These are phyloP conservation scores for Aschersonia sp. DNA, from an alignment of 2,329 filamentous ascomycete species.

Conservation along the genomic window DNA sequence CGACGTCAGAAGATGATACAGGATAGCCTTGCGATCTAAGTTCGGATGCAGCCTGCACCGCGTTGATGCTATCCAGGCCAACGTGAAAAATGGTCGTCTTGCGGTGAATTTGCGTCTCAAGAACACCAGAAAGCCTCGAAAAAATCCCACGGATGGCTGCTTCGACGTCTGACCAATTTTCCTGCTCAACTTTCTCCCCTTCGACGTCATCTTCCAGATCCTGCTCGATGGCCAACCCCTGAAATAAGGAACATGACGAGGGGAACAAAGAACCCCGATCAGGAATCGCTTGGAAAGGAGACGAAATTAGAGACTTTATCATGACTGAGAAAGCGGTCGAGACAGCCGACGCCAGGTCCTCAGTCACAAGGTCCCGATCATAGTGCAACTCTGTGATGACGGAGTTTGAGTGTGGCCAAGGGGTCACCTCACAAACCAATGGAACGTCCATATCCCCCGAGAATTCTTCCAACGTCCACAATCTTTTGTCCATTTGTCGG, in stretches of 20 bases:
- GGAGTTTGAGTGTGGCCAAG: slow-evolving; percentile 33
- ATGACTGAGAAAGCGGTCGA: slow-evolving; percentile 16
- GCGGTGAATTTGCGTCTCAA: slow-evolving; percentile 34
- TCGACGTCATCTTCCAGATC: slow-evolving; percentile 7
- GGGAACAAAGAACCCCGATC: background rate
- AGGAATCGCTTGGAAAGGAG: slow-evolving; percentile 10
- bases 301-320: slow-evolving; percentile 11
- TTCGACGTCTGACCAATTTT: slow-evolving; percentile 37
- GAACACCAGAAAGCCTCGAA: slow-evolving; percentile 39
- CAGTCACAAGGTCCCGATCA: slow-evolving; percentile 27
- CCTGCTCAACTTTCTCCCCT: slow-evolving; percentile 7
- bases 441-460: slow-evolving; percentile 58
- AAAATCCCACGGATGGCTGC: slow-evolving; percentile 38
- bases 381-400: slow-evolving; percentile 50
- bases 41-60: slow-evolving; percentile 58
- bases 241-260: background rate
- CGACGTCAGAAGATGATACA: slow-evolving; percentile 57
- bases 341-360: slow-evolving; percentile 12
- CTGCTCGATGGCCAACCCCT: slow-evolving; percentile 4
- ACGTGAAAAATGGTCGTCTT: slow-evolving; percentile 69
- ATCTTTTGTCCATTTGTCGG: slow-evolving; percentile 35
- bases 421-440: slow-evolving; percentile 61
- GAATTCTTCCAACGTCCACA: slow-evolving; percentile 46
- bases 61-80: slow-evolving; percentile 86
- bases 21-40: slow-evolving; percentile 45